Base-by-base conservation (phyloP, 192 early-diverging fungal genomes). In the Backusella westeae region DNA sequence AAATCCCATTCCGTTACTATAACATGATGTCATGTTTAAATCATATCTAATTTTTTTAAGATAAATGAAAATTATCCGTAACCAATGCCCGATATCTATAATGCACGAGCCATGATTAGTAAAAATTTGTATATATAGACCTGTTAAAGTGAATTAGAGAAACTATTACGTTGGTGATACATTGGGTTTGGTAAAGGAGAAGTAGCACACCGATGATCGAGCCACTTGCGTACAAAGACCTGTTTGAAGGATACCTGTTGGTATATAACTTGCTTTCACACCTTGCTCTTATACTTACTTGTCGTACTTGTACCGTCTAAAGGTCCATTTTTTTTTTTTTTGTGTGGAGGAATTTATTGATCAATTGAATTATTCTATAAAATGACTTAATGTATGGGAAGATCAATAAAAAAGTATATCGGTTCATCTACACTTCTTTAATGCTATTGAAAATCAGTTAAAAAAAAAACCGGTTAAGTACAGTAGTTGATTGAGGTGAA, bases 11-110 rank as follows among this genome's bases (percentile, higher is more conserved):
- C 52, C 52, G 5, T 53, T 59, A 26, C 19, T 9, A 4, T 59
- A 59, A 59, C 10, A 59, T 59, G 56, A 59, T 59, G 56, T 59
- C 56, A 59, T 59, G 23, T 59, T 59, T 59, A 59, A 59, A 59
- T 59, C 56, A 29, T 59, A 59, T 59, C 56, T 59, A 29, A 9
- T 4, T 26, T 59, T 26, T 59, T n/a, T 14, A 44, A 49, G 46
- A 17, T 49, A n/a, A 49, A 49, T 49, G 46, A n/a, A 49, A 49
- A 49, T 49, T 49, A 49, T 49, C 46, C 46, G 46, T 7, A 15
- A 49, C 6, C 46, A 15, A 49, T 49, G 5, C 17, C 4, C 17
- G 44, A 49, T 49, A 6, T 19, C 46, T 49, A 49, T 49, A 49
- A 49, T 49, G 46, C 46, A 49, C 19, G 19, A 49, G 46, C 46